Conservation (phyloP, 768 basidiomycete genomes). For the Psilocybe subaeruginosa region DNA sequence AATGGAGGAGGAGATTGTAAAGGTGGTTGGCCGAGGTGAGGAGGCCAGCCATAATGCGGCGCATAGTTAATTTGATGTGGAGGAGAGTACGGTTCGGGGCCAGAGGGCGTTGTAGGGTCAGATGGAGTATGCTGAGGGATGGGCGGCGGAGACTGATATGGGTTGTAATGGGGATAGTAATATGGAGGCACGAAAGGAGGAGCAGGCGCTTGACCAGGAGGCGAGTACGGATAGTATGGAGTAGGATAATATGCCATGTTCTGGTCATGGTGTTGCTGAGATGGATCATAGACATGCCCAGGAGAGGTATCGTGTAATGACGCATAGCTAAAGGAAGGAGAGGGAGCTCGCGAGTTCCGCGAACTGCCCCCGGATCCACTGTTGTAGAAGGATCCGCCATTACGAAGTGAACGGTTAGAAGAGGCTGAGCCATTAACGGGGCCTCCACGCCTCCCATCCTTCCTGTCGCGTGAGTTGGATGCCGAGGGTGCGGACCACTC, state of each 20-base stretch:
- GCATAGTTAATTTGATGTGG: conserved; percentile 33
- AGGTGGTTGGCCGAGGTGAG: conserved; percentile 33
- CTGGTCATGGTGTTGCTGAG: conserved; percentile 39
- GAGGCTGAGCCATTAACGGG: conserved; percentile 48
- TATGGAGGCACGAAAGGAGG: conserved; percentile 42
- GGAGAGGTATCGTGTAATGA: conserved; percentile 68
- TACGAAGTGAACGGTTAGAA: conserved; percentile 64
- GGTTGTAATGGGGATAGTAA: conserved; percentile 40
- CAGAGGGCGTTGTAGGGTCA: conserved; percentile 35
- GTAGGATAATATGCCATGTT: conserved; percentile 47
- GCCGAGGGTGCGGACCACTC: conserved; percentile 69
- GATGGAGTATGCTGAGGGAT: conserved; percentile 32
- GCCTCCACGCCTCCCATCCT: conserved; percentile 48
- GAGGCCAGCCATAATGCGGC: conserved; percentile 39
- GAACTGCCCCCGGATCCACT: conserved; percentile 61
- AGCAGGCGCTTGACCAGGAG: conserved; percentile 42
- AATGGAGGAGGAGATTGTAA: conserved; percentile 35
- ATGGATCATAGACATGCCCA: conserved; percentile 49
- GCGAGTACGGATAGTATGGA: conserved; percentile 56
- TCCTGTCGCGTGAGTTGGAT: conserved; percentile 52
- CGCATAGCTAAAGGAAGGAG: conserved; percentile 77
- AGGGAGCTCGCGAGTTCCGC: conserved; percentile 73
- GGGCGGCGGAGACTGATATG: conserved; percentile 39
- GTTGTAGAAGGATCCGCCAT: conserved; percentile 48
- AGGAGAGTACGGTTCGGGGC: conserved; percentile 36